Evolutionary conservation across 1,139 yeast species (phyloP).

Genomic region (Taphrina deformans): DNA sequence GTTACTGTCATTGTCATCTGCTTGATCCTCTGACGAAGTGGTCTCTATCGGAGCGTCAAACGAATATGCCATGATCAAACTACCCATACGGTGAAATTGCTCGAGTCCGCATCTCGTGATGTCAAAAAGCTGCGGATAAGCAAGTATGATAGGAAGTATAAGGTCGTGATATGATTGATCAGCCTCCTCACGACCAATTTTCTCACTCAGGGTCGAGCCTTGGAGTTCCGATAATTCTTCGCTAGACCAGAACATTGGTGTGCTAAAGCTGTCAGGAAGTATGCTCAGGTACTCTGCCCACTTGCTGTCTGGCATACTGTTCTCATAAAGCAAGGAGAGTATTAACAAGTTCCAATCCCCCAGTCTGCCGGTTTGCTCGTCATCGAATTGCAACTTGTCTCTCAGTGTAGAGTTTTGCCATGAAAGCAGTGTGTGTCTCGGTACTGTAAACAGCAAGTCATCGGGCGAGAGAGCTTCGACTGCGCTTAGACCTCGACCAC

Average conservation of each 20-base stretch:
- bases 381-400: slow-evolving; percentile 45
- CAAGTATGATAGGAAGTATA: slow-evolving; percentile 46
- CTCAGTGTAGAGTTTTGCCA: slow-evolving; percentile 54
- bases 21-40: not conserved
- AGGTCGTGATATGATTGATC: slow-evolving; percentile 55
- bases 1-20: slow-evolving; percentile 34
- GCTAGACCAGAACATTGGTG: slow-evolving; percentile 76
- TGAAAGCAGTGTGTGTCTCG: slow-evolving; percentile 60
- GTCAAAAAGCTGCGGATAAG: slow-evolving; percentile 42
- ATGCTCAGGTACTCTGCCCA: slow-evolving; percentile 74
- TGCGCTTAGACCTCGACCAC: slow-evolving; percentile 82
- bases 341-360: slow-evolving; percentile 78
- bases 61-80: slow-evolving; percentile 65
- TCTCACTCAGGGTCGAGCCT: slow-evolving; percentile 68
- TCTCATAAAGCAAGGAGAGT: slow-evolving; percentile 63
- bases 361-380: slow-evolving; percentile 48
- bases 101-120: slow-evolving; percentile 51
- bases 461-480: slow-evolving; percentile 53
- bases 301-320: slow-evolving; percentile 49
- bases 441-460: slow-evolving; percentile 68
- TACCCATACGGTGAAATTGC: slow-evolving; percentile 71
- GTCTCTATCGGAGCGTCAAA: slow-evolving; percentile 54
- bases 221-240: slow-evolving; percentile 53
- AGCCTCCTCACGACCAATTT: slow-evolving; percentile 73
- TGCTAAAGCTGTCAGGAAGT: slow-evolving; percentile 64